phyloP scores from a whole-genome alignment of 352 stramenopile genomes.

The Globisporangium irregulare region DNA sequence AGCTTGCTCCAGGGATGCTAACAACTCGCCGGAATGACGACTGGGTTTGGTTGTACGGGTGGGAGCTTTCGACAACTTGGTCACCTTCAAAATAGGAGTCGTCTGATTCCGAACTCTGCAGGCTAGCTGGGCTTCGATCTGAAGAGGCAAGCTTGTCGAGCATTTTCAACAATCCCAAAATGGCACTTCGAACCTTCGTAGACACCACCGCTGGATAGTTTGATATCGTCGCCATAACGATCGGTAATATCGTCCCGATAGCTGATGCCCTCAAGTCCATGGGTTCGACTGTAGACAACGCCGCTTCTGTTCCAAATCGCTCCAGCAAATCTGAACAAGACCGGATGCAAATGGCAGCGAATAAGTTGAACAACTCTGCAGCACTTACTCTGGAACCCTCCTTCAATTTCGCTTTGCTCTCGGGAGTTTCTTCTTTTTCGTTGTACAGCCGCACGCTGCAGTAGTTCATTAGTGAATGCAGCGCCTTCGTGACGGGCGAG shows the following conservation, averaged over 20 bases:
- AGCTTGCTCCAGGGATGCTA: constrained; percentile 44
- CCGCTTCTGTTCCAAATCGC: not conserved
- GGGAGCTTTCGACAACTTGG: constrained; percentile 55
- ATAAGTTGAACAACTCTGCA: constrained; percentile 36
- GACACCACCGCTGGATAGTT: constrained; percentile 38
- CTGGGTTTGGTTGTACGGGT: constrained; percentile 65
- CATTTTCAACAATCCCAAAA: constrained; percentile 29
- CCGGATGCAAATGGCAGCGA: constrained; percentile 38
- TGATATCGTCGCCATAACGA: constrained; percentile 43
- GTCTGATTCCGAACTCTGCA: constrained; percentile 1
- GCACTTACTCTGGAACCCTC: constrained; percentile 11
- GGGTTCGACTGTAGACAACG: not conserved
- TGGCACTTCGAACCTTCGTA: constrained; percentile 18
- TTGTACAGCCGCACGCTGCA: constrained; percentile 39
- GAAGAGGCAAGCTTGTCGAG: constrained; percentile 22
- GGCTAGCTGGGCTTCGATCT: constrained; percentile 7
- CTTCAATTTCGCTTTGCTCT: constrained; percentile 14
- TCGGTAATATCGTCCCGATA: constrained; percentile 40
- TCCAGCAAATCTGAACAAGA: constrained; percentile 29
- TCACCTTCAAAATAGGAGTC: constrained; percentile 35
- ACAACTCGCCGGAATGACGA: constrained; percentile 59
- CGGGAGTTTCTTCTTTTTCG: constrained; percentile 22
- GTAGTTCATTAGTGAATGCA: constrained; percentile 50
- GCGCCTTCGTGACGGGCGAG: constrained; percentile 35
- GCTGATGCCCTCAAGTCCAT: constrained; percentile 28